A percentile compares a stretch with the other conserved stretches of the same genome.
Evolutionary conservation across 768 basidiomycete genomes (phyloP).

Genomic region (Dioszegia aurantiaca): DNA sequence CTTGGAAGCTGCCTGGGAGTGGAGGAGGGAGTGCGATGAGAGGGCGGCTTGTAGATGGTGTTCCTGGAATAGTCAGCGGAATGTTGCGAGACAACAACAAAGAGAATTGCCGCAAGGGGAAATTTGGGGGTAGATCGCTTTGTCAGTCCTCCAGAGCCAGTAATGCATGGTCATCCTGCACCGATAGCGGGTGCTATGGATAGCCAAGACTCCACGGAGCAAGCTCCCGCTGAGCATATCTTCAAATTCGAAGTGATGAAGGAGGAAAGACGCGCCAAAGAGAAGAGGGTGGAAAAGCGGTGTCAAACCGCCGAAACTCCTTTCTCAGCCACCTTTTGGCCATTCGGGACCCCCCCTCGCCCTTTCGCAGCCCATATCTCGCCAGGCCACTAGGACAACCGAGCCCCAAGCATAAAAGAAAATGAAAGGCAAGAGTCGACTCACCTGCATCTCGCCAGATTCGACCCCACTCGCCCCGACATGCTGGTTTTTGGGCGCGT

Average conservation of each 20-base stretch:
- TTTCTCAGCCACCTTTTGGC: slow-evolving; percentile 8
- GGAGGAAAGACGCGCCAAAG: slow-evolving; percentile 16
- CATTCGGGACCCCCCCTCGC: not conserved
- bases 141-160: not conserved
- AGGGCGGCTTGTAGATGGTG: slow-evolving; percentile 56
- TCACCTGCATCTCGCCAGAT: slow-evolving; percentile 43
- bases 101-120: slow-evolving; percentile 20
- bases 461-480: slow-evolving; percentile 47
- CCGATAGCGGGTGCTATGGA: not conserved
- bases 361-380: not conserved
- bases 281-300: slow-evolving; percentile 1
- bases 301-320: slow-evolving; percentile 5
- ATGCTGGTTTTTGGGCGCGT: slow-evolving; percentile 41
- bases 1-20: slow-evolving; percentile 35
- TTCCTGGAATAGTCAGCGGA: slow-evolving; percentile 42
- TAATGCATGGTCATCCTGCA: not conserved
- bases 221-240: not conserved
- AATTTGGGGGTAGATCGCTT: slow-evolving; percentile 1
- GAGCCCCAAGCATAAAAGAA: slow-evolving; percentile 31
- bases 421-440: slow-evolving; percentile 32
- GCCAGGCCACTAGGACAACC: slow-evolving; percentile 2
- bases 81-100: slow-evolving; percentile 6
- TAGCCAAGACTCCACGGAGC: slow-evolving; percentile 11
- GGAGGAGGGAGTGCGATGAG: slow-evolving; percentile 52
- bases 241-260: slow-evolving; percentile 3